phyloP scores from a whole-genome alignment of 352 stramenopile genomes.

The Phytophthora macrochlamydospora region DNA sequence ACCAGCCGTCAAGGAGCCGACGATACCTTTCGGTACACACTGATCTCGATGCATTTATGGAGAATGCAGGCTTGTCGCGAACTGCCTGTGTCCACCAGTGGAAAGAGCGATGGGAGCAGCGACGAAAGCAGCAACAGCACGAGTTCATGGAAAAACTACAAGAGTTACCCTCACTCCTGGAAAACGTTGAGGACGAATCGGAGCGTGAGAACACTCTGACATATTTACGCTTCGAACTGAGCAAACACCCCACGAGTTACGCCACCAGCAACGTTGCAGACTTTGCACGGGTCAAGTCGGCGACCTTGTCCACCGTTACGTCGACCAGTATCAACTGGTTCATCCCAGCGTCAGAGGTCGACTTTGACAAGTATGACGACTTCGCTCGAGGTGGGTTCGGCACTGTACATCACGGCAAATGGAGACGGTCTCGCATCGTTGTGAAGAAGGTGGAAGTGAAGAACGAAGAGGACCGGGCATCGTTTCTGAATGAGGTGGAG shows the following conservation, averaged over 20 bases:
- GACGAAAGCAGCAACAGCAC: constrained; percentile 7
- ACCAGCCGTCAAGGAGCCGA: constrained; percentile 11
- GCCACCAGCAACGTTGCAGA: background rate
- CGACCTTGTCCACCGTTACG: background rate
- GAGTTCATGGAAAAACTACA: constrained; percentile 12
- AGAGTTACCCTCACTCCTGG: constrained; percentile 1
- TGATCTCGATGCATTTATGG: constrained; percentile 8
- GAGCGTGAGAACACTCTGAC: constrained; percentile 12
- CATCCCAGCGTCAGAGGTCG: constrained; percentile 27
- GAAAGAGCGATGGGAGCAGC: constrained; percentile 8
- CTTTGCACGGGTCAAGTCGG: background rate
- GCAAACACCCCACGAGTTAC: constrained; percentile 17
- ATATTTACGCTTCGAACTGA: constrained; percentile 21
- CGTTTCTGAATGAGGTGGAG: constrained; percentile 22
- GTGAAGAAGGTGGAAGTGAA: constrained; percentile 21
- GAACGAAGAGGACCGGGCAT: background rate
- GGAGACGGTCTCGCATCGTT: constrained; percentile 16
- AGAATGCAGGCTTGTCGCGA: background rate
- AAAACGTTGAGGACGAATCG: constrained; percentile 4
- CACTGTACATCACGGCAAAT: constrained; percentile 17
- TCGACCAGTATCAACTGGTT: constrained; percentile 18
- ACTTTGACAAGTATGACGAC: constrained; percentile 20
- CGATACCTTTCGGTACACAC: constrained; percentile 8
- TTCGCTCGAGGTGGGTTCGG: constrained; percentile 22
- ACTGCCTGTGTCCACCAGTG: background rate